A percentile compares a stretch with the other conserved stretches of the same genome.
Evolutionary conservation across 306 rosid species (phyloP).

Genomic region (Malus orientalis): DNA sequence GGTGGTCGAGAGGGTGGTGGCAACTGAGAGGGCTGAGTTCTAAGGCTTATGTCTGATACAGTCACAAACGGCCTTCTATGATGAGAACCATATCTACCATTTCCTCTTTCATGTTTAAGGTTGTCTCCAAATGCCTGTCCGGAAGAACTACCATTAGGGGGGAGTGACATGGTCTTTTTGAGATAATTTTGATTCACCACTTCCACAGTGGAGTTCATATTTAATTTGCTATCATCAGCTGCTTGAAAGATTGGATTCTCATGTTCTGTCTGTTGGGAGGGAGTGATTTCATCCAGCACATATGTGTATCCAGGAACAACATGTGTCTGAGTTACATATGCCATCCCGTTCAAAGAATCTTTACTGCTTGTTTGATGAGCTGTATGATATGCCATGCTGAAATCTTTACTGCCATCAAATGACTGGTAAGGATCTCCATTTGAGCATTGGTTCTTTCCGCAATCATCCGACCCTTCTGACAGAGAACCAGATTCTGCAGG

Average conservation of each 20-base stretch:
- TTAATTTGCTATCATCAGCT: constrained; percentile 47
- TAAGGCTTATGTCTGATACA: constrained; percentile 69
- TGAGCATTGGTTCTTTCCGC: constrained; percentile 36
- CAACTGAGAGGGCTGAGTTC: constrained; percentile 65
- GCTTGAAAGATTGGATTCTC: constrained; percentile 37
- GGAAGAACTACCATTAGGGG: constrained; percentile 21
- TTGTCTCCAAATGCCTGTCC: constrained; percentile 32
- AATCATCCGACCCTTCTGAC: constrained; percentile 56
- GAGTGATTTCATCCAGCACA: constrained; percentile 41
- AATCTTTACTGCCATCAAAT: constrained; percentile 45
- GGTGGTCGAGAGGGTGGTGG: constrained; percentile 97
- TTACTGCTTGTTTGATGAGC: constrained; percentile 27
- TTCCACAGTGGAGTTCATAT: constrained; percentile 37
- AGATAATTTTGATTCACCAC: constrained; percentile 37
- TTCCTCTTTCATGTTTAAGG: constrained; percentile 28
- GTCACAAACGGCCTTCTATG: constrained; percentile 43
- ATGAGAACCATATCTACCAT: constrained; percentile 30
- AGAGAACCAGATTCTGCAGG: constrained; percentile 62
- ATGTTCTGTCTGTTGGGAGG: constrained; percentile 23
- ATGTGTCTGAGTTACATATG: constrained; percentile 30
- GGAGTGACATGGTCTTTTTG: constrained; percentile 27
- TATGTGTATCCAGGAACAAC: constrained; percentile 43
- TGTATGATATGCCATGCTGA: constrained; percentile 54
- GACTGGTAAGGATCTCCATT: constrained; percentile 45
- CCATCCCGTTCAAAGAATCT: constrained; percentile 31